Percentiles rank a stretch among this genome's conserved stretches.
phyloP scores from a whole-genome alignment of 192 early-diverging fungal genomes.

The Linnemannia hyalina region DNA sequence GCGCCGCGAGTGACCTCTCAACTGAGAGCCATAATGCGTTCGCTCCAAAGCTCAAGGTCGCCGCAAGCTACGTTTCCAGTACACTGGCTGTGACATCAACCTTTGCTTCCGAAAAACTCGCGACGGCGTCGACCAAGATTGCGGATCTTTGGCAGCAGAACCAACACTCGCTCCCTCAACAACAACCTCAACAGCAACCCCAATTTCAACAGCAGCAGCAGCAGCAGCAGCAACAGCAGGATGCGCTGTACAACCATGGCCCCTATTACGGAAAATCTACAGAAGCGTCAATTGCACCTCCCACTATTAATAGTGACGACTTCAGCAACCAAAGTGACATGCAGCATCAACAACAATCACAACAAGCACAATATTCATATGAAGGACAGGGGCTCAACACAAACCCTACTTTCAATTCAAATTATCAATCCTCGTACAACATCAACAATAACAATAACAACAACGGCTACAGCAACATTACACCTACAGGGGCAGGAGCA shows the following conservation, averaged over 20 bases:
- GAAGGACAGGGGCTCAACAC: constrained; percentile 19
- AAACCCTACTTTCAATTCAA: constrained; percentile 30
- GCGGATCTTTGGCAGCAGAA: constrained; percentile 55
- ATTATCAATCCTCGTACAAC: constrained; percentile 30
- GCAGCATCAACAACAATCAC: not conserved
- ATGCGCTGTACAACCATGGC: constrained; percentile 26
- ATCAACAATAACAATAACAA: constrained; percentile 7
- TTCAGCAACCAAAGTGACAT: not conserved
- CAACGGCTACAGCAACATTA: constrained; percentile 6
- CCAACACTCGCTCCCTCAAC: constrained; percentile 44
- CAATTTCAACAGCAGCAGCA: constrained; percentile 23
- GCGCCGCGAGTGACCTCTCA: not conserved
- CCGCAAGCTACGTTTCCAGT: constrained; percentile 44
- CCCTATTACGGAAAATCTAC: constrained; percentile 13
- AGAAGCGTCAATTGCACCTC: not conserved
- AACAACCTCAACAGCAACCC: constrained; percentile 18
- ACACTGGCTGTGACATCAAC: constrained; percentile 49
- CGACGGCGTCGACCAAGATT: constrained; percentile 49
- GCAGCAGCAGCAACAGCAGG: constrained; percentile 20
- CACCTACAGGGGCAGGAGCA: not conserved
- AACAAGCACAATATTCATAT: constrained; percentile 26
- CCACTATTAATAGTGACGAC: constrained; percentile 44
- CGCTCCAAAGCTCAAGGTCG: constrained; percentile 39
- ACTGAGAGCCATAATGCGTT: not conserved
- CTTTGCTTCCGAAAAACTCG: constrained; percentile 41